These are phyloP conservation scores for Colletotrichum gloeosporioides DNA, from an alignment of 2,329 filamentous ascomycete genomes.

Conservation along the genomic window DNA sequence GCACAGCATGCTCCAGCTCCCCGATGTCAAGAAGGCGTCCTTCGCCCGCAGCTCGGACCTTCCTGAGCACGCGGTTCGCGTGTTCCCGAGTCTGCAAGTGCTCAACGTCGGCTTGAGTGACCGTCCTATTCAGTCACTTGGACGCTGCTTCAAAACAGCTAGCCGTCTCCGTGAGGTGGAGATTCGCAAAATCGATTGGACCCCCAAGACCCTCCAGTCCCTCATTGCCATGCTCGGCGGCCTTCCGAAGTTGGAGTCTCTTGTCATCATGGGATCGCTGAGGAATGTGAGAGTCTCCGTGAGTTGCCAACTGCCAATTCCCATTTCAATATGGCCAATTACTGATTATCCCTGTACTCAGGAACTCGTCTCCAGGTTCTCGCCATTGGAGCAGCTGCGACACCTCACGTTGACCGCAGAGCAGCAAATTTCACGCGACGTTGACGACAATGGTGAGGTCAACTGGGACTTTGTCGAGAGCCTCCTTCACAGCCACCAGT, in stretches of 20 bases:
- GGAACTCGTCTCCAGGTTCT: not conserved
- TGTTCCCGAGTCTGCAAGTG: fast-evolving
- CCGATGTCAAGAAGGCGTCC: not conserved
- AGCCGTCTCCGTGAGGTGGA: not conserved
- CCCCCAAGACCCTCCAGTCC: not conserved
- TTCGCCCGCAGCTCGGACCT: not conserved
- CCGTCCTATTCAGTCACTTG: not conserved
- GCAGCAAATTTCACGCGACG: not conserved
- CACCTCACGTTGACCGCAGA: not conserved
- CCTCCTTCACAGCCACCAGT: not conserved
- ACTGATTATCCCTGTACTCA: fast-evolving
- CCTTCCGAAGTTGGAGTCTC: not conserved
- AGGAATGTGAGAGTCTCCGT: not conserved
- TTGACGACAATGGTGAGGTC: not conserved
- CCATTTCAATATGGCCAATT: not conserved
- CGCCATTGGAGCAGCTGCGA: fast-evolving
- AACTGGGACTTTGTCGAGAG: not conserved
- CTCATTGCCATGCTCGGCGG: not conserved
- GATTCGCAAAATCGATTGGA: not conserved
- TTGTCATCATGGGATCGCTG: not conserved
- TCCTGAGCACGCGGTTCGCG: not conserved
- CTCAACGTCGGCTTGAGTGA: not conserved
- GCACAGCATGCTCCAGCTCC: not conserved
- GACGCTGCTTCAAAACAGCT: not conserved
- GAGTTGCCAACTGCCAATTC: fast-evolving